A percentile compares a stretch with the other conserved stretches of the same genome.
Evolutionary conservation across 805 yeast species (phyloP).

Genomic region (Ogataea haglerorum): DNA sequence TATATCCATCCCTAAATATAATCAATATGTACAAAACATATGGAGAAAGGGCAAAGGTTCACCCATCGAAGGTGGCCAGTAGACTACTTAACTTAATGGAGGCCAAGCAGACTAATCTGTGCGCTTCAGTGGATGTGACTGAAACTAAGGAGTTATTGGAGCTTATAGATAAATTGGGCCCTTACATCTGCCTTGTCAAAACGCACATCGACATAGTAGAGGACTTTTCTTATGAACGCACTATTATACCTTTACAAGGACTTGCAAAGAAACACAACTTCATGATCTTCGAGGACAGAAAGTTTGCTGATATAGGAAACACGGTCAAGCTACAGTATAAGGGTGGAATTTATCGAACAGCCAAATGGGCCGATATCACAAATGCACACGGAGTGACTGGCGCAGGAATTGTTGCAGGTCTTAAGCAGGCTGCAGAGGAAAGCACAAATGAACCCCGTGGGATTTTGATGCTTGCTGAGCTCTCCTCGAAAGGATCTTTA

Average conservation of each 20-base stretch:
- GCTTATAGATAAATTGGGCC: slow-evolving; percentile 80
- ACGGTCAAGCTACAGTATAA: slow-evolving; percentile 93
- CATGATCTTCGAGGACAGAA: slow-evolving; percentile 93
- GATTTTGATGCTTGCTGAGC: slow-evolving; percentile 89
- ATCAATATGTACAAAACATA: slow-evolving; percentile 39
- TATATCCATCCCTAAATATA: background rate
- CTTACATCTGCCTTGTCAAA: slow-evolving; percentile 85
- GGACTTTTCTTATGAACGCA: slow-evolving; percentile 79
- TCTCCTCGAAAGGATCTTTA: slow-evolving; percentile 88
- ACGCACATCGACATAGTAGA: slow-evolving; percentile 92
- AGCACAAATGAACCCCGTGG: slow-evolving; percentile 80
- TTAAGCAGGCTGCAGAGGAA: slow-evolving; percentile 75
- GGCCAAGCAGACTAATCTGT: slow-evolving; percentile 76
- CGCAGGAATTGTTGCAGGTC: slow-evolving; percentile 84
- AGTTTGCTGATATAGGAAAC: slow-evolving; percentile 97
- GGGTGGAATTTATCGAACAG: slow-evolving; percentile 85
- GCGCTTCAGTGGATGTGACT: slow-evolving; percentile 91
- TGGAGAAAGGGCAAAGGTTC: slow-evolving; percentile 63
- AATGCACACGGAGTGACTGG: slow-evolving; percentile 99
- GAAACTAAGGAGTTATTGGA: slow-evolving; percentile 71
- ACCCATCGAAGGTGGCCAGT: slow-evolving; percentile 75
- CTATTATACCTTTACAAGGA: slow-evolving; percentile 68
- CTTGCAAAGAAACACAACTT: slow-evolving; percentile 81
- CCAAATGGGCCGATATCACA: slow-evolving; percentile 94
- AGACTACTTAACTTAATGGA: slow-evolving; percentile 74